Percentiles rank a stretch among this genome's conserved stretches.
These are phyloP conservation scores for Penicillium subrubescens DNA, from an alignment of 495 filamentous ascomycete genomes.

Conservation along the genomic window DNA sequence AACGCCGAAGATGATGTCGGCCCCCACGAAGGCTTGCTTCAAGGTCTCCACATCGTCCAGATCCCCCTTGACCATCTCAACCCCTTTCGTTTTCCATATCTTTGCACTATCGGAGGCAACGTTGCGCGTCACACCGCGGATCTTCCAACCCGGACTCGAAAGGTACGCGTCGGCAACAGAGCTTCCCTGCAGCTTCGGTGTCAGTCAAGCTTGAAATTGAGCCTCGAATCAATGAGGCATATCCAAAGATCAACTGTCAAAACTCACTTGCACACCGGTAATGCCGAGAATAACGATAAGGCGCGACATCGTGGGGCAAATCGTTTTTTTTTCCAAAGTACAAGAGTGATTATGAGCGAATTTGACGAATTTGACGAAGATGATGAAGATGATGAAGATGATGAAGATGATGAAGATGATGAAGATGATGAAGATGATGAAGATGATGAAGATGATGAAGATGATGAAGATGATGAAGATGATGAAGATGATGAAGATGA, in stretches of 20 bases:
- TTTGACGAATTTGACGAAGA: too few relatives aligned
- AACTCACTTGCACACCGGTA: not conserved
- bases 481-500: too few relatives aligned
- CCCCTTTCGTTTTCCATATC: not conserved
- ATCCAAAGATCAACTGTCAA: not conserved
- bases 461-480: too few relatives aligned
- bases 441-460: too few relatives aligned
- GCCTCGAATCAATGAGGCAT: too few relatives aligned
- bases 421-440: too few relatives aligned
- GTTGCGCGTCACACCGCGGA: slow-evolving; percentile 7
- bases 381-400: too few relatives aligned
- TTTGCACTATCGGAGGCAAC: not conserved
- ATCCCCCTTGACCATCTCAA: slow-evolving; percentile 3
- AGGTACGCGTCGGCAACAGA: slow-evolving; percentile 7
- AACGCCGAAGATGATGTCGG: slow-evolving; percentile 8
- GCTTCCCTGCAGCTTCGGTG: not conserved
- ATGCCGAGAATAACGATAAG: not conserved
- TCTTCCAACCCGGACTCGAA: not conserved
- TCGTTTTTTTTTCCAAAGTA: too few relatives aligned
- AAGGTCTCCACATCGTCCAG: slow-evolving; percentile 4
- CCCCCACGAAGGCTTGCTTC: not conserved
- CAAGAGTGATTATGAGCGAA: too few relatives aligned
- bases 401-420: too few relatives aligned
- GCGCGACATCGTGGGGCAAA: not conserved
- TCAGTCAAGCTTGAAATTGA: not conserved